Conservation (phyloP, 1,139 yeast genomes). For the Pichia sp. region DNA sequence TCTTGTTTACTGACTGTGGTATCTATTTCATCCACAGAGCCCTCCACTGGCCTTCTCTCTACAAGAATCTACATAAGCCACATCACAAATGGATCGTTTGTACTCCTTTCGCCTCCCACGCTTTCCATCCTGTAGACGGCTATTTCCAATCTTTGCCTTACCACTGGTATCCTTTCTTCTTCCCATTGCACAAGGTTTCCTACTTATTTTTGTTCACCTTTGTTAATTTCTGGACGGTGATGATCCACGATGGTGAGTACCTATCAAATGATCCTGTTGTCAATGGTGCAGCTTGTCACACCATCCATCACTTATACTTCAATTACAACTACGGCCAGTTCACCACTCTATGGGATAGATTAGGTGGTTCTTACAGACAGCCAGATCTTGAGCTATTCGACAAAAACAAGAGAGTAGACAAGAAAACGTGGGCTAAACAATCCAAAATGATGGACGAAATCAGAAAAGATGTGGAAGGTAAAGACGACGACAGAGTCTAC, state of each 20-base stretch:
- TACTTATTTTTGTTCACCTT: conserved; percentile 78
- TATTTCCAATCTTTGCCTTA: conserved; percentile 89
- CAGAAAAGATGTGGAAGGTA: conserved; percentile 75
- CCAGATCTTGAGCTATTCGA: conserved; percentile 87
- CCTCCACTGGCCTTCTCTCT: conserved; percentile 86
- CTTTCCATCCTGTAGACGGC: conserved; percentile 98
- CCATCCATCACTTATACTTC: conserved; percentile 92
- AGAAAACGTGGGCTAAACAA: conserved; percentile 69
- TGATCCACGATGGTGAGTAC: conserved; percentile 98
- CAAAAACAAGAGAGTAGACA: conserved; percentile 52
- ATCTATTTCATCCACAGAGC: conserved; percentile 88
- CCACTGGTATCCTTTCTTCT: conserved; percentile 82
- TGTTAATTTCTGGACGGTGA: conserved; percentile 96
- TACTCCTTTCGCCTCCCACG: conserved; percentile 97
- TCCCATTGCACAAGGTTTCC: conserved; percentile 86
- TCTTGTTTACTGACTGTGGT: conserved; percentile 89
- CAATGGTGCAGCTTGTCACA: conserved; percentile 98
- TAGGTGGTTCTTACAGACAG: conserved; percentile 87
- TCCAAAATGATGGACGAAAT: conserved; percentile 73
- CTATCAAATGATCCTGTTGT: conserved; percentile 88
- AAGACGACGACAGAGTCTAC: conserved; percentile 55
- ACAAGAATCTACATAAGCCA: conserved; percentile 89
- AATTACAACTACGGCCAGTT: conserved; percentile 98
- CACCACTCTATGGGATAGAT: conserved; percentile 95
- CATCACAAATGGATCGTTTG: conserved; percentile 99